Percentiles rank a stretch among this genome's conserved stretches.
Conservation (phyloP, 2,329 filamentous ascomycete species). For the Fusarium sp. region DNA sequence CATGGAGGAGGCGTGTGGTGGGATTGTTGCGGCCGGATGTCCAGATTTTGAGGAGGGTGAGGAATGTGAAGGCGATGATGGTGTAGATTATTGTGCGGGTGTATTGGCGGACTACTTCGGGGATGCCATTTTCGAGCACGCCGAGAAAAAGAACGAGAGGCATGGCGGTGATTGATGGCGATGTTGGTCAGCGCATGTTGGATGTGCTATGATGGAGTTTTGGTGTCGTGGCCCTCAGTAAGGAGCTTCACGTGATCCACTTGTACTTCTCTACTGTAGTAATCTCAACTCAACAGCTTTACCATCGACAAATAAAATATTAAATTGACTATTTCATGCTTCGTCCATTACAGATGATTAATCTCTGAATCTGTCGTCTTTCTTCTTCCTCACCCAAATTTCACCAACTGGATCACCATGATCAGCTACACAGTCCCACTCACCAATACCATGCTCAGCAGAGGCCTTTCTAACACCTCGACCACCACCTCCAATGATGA, state of each 20-base stretch:
- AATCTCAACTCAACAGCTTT: neutral
- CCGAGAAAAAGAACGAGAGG: conserved; percentile 66
- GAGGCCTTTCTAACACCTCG: conserved; percentile 75
- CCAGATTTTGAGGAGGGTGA: conserved; percentile 75
- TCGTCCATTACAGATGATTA: neutral
- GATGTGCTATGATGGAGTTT: conserved; percentile 10
- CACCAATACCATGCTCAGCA: conserved; percentile 73
- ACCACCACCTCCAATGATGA: conserved; percentile 84
- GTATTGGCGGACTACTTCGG: conserved; percentile 62
- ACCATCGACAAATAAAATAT: conserved; percentile 16
- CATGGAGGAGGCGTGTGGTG: conserved; percentile 88
- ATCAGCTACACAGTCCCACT: conserved; percentile 76
- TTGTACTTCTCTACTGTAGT: neutral
- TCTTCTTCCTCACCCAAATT: conserved; percentile 67
- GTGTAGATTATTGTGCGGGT: conserved; percentile 59
- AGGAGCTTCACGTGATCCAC: conserved; percentile 35
- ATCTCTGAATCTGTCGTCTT: conserved; percentile 35
- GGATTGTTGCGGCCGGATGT: conserved; percentile 80
- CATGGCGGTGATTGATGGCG: conserved; percentile 55
- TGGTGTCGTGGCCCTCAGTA: conserved; percentile 36
- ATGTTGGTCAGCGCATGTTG: conserved; percentile 34
- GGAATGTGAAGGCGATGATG: conserved; percentile 53
- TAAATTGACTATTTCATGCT: conserved; percentile 7
- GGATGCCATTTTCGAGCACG: conserved; percentile 63
- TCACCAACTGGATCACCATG: conserved; percentile 78